Conservation (phyloP, 108 stramenopile species). For the Skeletonema menzelii region DNA sequence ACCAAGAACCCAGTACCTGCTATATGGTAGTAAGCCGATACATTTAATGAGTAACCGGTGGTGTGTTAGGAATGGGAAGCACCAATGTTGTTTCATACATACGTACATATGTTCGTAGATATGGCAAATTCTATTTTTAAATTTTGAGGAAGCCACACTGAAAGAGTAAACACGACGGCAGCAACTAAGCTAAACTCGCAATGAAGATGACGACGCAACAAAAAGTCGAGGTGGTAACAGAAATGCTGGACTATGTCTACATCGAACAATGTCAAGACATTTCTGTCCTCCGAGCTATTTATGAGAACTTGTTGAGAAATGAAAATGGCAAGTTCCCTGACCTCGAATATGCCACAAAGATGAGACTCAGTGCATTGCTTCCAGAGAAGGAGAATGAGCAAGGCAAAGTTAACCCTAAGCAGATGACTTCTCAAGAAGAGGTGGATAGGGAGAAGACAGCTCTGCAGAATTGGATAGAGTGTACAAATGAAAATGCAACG, state of each 20-base stretch:
- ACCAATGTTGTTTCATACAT: too few species aligned
- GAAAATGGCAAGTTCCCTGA: conserved; percentile 57
- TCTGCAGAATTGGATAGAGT: conserved; percentile 30
- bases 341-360: conserved; percentile 39
- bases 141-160: too few species aligned
- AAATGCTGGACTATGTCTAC: conserved; percentile 78
- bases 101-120: too few species aligned
- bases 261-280: conserved; percentile 43
- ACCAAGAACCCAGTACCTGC: too few species aligned
- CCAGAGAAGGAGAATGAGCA: conserved; percentile 36
- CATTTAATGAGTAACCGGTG: too few species aligned
- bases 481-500: background rate
- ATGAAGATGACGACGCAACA: too few species aligned
- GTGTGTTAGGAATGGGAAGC: too few species aligned
- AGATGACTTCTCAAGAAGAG: conserved; percentile 28
- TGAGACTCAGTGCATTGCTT: conserved; percentile 37
- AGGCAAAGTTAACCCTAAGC: conserved; percentile 17
- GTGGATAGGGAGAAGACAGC: conserved; percentile 9
- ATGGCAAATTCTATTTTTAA: too few species aligned
- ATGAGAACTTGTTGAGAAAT: conserved; percentile 45
- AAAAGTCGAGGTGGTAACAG: conserved; percentile 37
- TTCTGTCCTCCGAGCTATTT: conserved; percentile 39
- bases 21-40: too few species aligned
- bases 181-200: too few species aligned
- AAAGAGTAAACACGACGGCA: too few species aligned